Percentiles rank a stretch among this genome's conserved stretches.
phyloP scores from a whole-genome alignment of 495 filamentous ascomycete species.

The Pseudevernia furfuracea region DNA sequence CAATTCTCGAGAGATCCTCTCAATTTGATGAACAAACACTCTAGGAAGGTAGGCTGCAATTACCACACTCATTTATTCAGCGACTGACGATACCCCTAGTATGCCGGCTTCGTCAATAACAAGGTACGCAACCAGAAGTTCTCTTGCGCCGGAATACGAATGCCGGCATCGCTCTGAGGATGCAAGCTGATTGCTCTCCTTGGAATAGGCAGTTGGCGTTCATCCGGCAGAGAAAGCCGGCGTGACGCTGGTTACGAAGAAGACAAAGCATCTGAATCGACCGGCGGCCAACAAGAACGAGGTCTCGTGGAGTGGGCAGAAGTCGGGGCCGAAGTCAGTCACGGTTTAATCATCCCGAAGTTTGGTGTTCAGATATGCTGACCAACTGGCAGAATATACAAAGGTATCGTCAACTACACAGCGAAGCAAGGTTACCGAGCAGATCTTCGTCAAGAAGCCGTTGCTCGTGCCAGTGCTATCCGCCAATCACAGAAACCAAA shows the following conservation, averaged over 20 bases:
- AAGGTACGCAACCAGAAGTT: conserved; percentile 56
- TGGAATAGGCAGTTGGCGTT: conserved; percentile 70
- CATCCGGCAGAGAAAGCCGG: conserved; percentile 57
- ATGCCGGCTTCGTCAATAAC: conserved; percentile 83
- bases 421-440: conserved; percentile 78
- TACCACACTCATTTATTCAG: not conserved
- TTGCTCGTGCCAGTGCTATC: conserved; percentile 83
- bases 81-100: conserved; percentile 40
- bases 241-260: conserved; percentile 76
- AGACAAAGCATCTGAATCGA: conserved; percentile 58
- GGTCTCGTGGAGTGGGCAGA: conserved; percentile 49
- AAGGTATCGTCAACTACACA: conserved; percentile 66
- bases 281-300: conserved; percentile 58
- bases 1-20: conserved; percentile 90
- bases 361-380: conserved; percentile 6
- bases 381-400: conserved; percentile 64
- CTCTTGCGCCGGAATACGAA: not conserved
- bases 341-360: not conserved
- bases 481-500: conserved; percentile 66
- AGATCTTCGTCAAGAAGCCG: conserved; percentile 78
- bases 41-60: conserved; percentile 64
- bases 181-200: conserved; percentile 17
- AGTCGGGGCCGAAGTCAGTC: conserved; percentile 29
- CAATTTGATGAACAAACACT: conserved; percentile 83
- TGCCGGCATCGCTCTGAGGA: not conserved